Percentiles rank a stretch among this genome's conserved stretches.
phyloP scores from a whole-genome alignment of 495 filamentous ascomycete genomes.

The Podospora didyma region DNA sequence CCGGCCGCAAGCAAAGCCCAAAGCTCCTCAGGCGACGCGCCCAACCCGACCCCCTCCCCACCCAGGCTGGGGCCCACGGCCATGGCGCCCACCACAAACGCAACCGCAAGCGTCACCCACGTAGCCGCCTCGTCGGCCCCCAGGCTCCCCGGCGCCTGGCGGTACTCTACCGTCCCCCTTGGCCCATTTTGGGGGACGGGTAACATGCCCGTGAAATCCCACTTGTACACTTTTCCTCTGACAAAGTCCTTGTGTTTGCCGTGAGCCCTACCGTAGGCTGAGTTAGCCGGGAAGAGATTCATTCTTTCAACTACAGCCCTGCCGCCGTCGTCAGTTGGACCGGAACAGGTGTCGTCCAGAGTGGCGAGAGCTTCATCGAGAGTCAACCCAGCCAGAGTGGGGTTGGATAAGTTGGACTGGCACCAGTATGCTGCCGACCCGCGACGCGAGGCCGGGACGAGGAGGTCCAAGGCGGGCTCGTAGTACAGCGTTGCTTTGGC shows the following conservation, averaged over 20 bases:
- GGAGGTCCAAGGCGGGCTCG: slow-evolving; percentile 23
- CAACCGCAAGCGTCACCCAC: slow-evolving; percentile 20
- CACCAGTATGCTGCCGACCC: slow-evolving; percentile 19
- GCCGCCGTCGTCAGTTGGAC: neutral
- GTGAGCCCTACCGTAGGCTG: slow-evolving; percentile 12
- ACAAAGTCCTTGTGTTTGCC: slow-evolving; percentile 21
- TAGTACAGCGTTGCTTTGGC: slow-evolving; percentile 25
- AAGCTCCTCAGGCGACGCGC: slow-evolving; percentile 18
- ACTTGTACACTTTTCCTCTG: slow-evolving; percentile 29
- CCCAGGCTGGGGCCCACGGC: slow-evolving; percentile 3
- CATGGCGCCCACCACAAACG: slow-evolving; percentile 24
- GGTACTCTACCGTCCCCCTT: slow-evolving; percentile 25
- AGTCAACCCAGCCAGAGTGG: neutral
- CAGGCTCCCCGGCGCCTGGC: slow-evolving; percentile 24
- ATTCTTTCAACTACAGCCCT: slow-evolving; percentile 15
- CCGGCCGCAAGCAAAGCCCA: slow-evolving; percentile 20
- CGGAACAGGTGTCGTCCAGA: neutral
- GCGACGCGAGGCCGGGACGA: slow-evolving; percentile 14
- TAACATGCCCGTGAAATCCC: slow-evolving; percentile 27
- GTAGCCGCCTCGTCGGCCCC: slow-evolving; percentile 13
- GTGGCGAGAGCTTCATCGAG: slow-evolving; percentile 8
- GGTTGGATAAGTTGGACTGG: slow-evolving; percentile 20
- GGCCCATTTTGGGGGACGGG: neutral
- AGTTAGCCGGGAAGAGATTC: slow-evolving; percentile 20
- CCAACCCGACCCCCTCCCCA: slow-evolving; percentile 4